These are phyloP conservation scores for Pelargonium cotyledonis DNA, from an alignment of 441 rosid genomes.

Conservation along the genomic window DNA sequence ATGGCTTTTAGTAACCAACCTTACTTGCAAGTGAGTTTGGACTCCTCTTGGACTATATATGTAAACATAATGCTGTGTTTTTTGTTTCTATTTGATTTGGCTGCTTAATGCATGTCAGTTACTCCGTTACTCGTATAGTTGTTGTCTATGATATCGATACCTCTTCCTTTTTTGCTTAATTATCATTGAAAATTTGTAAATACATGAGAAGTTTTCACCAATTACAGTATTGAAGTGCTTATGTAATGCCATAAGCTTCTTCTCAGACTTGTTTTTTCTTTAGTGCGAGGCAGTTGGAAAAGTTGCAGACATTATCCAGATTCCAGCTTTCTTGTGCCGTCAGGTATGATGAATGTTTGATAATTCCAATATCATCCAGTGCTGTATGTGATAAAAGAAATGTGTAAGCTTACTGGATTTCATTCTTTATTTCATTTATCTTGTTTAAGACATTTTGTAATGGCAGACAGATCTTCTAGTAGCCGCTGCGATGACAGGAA, in stretches of 20 bases:
- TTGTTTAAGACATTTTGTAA: constrained; percentile 8
- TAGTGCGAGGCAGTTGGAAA: constrained; percentile 76
- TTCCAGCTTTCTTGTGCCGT: constrained; percentile 94
- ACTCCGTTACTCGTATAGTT: not conserved
- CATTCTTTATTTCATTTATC: not conserved
- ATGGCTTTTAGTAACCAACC: not conserved
- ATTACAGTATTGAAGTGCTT: not conserved
- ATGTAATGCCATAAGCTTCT: constrained; percentile 15
- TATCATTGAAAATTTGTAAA: not conserved
- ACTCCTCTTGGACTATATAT: not conserved
- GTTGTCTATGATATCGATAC: not conserved
- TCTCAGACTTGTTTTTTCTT: constrained; percentile 19
- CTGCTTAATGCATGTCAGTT: not conserved
- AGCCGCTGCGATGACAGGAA: constrained; percentile 87
- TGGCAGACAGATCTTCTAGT: constrained; percentile 85
- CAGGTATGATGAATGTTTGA: constrained; percentile 45
- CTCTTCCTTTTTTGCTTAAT: not conserved
- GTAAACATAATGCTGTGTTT: not conserved
- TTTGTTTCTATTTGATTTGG: not conserved
- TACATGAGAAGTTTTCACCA: not conserved
- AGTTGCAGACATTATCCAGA: constrained; percentile 86
- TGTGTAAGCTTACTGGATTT: not conserved
- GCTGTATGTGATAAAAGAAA: not conserved
- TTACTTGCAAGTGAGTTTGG: not conserved
- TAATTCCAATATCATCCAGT: constrained; percentile 8